These are phyloP conservation scores for Naganishia vaughanmartiniae DNA, from an alignment of 768 basidiomycete species.

Conservation along the genomic window DNA sequence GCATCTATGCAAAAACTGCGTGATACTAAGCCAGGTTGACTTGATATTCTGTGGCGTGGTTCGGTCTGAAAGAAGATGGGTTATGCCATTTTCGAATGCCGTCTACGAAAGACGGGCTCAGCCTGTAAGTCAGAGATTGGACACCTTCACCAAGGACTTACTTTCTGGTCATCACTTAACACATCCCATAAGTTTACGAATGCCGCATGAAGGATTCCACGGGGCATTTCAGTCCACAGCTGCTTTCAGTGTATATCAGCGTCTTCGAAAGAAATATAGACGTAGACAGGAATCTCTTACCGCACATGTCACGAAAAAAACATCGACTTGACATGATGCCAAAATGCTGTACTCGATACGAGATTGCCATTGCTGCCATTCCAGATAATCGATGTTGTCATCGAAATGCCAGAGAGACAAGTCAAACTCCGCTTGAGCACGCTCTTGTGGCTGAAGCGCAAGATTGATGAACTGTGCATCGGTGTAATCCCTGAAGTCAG, in stretches of 20 bases:
- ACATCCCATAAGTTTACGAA: constrained; percentile 29
- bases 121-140: too few relatives aligned
- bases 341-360: constrained; percentile 16
- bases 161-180: constrained; percentile 10
- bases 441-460: constrained; percentile 18
- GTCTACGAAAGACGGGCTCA: neutral
- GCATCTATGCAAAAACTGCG: constrained; percentile 13
- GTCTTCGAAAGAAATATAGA: neutral
- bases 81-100: neutral
- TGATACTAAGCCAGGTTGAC: constrained; percentile 13
- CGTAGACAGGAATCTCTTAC: neutral
- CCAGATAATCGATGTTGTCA: constrained; percentile 7
- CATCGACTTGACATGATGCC: constrained; percentile 24
- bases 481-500: constrained; percentile 28
- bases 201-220: constrained; percentile 26
- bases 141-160: neutral
- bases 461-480: constrained; percentile 31
- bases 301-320: constrained; percentile 23
- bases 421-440: neutral
- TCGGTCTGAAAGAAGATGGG: neutral
- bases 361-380: constrained; percentile 25
- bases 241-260: neutral
- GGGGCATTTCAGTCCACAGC: constrained; percentile 15
- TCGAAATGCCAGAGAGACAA: constrained; percentile 17
- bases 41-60: constrained; percentile 7